Percentiles rank a stretch among this genome's conserved stretches.
These are phyloP conservation scores for Lodderomyces beijingensis DNA, from an alignment of 1,139 yeast species.

Conservation along the genomic window DNA sequence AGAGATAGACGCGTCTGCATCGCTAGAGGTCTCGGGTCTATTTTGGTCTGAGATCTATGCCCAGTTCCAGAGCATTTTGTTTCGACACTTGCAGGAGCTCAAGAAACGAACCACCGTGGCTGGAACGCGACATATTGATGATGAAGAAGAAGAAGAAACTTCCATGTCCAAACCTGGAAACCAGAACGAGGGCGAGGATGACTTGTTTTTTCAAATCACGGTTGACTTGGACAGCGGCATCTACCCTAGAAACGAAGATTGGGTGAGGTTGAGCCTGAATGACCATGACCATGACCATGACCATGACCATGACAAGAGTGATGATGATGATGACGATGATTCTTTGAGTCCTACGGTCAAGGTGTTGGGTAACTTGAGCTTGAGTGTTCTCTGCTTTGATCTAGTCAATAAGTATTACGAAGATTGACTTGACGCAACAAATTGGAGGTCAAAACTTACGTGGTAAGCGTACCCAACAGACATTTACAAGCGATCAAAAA, in stretches of 20 bases:
- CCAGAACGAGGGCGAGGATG: constrained; percentile 3
- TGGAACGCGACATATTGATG: too few relatives aligned
- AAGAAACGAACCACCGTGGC: constrained; percentile 6
- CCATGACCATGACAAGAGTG: constrained; percentile 7
- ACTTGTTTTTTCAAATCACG: constrained; percentile 26
- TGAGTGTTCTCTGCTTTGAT: constrained; percentile 31
- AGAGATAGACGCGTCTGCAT: constrained; percentile 10
- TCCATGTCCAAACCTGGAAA: not conserved
- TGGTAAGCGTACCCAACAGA: too few relatives aligned
- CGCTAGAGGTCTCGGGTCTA: constrained; percentile 22
- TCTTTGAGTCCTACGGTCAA: constrained; percentile 7
- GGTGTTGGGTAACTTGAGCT: constrained; percentile 32
- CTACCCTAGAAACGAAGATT: constrained; percentile 17
- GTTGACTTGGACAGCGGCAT: constrained; percentile 26
- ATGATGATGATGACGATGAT: not conserved
- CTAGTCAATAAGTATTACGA: constrained; percentile 26
- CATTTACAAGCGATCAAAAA: too few relatives aligned
- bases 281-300: not conserved
- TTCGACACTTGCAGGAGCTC: constrained; percentile 28
- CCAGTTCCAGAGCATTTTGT: constrained; percentile 28
- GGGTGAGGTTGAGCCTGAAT: constrained; percentile 20
- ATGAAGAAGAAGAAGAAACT: not conserved
- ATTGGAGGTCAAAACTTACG: too few relatives aligned
- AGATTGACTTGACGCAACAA: constrained; percentile 1
- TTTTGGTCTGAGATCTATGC: constrained; percentile 33